Base-by-base conservation (phyloP, 2,329 filamentous ascomycete species). In the Nothopassalora personata region DNA sequence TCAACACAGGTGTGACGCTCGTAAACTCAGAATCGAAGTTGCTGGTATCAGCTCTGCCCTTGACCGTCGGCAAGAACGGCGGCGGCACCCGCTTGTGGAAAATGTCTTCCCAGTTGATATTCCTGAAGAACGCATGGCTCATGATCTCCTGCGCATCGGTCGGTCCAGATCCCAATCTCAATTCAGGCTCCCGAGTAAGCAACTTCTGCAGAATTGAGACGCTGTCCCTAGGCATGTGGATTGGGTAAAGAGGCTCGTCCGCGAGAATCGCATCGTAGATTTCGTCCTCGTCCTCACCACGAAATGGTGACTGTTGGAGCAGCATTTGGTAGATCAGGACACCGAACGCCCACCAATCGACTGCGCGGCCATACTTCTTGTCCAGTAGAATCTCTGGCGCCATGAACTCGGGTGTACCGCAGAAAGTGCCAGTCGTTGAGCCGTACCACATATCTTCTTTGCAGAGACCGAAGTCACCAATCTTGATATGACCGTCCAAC, bases 361-460 rank as follows among this genome's bases (percentile, higher is more conserved):
- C 94, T 15, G 94, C 91, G 59, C 94, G 88, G 49, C 92, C 93
- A 70, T 99, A 99, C 73, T 97, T 97, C 81, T 99, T 99, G 74
- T 99, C 94, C 58, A 97, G 81, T 36, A 99, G 80, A 76, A 99
- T 99, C 88, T 99, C 94, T 8, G 94, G 94, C 8, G 94, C 94
- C 94, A 99, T 99, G 67, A 99, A 99, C 73, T 99, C 94, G 15
- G 94, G 94, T n/a, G 94, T 99, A 75, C 94, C 94, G 73, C 94
- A 99, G 80, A 99, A 99, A 7, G 94, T 99, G 77, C 92, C 93
- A 0, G 94, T 99, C 2, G 90, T 97, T 57, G 90, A 93, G 47
- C 91, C 91, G 72, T 95, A 99, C 92, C 93, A 99, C 94, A 99
- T 99, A 69, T 99, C 92, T 73, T 99, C 94, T 77, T 99, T 99